Evolutionary conservation across 2,329 filamentous ascomycete genomes (phyloP).

Genomic region (Colletotrichum spaethianum): DNA sequence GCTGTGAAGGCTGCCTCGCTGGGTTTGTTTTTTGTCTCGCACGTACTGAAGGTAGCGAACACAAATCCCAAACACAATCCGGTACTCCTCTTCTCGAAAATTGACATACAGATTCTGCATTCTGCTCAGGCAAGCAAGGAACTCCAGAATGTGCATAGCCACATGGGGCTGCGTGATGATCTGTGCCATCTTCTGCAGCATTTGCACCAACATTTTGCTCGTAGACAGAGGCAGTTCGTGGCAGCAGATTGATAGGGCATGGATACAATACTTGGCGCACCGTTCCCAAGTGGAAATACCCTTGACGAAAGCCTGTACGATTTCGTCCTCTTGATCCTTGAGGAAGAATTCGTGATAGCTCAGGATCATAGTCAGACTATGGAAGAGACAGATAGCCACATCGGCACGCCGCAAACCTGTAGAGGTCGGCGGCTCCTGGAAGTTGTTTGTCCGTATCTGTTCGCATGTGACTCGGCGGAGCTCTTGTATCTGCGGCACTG

Average conservation of each 20-base stretch:
- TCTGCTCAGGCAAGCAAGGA: slow-evolving; percentile 89
- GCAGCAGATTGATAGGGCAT: slow-evolving; percentile 94
- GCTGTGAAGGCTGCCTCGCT: slow-evolving; percentile 61
- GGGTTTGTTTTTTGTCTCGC: slow-evolving; percentile 73
- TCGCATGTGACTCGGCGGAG: slow-evolving; percentile 85
- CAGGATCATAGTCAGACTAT: slow-evolving; percentile 87
- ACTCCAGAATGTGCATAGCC: slow-evolving; percentile 95
- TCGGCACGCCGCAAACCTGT: slow-evolving; percentile 88
- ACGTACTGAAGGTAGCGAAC: slow-evolving; percentile 94
- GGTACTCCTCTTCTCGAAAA: slow-evolving; percentile 91
- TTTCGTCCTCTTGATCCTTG: slow-evolving; percentile 89
- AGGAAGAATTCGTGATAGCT: slow-evolving; percentile 91
- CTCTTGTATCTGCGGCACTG: slow-evolving; percentile 81
- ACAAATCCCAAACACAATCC: slow-evolving; percentile 94
- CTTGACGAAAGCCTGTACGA: slow-evolving; percentile 87
- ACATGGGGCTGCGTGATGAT: slow-evolving; percentile 95
- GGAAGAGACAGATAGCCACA: slow-evolving; percentile 89
- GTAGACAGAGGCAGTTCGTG: slow-evolving; percentile 92
- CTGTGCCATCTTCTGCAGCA: slow-evolving; percentile 93
- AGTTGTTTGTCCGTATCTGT: slow-evolving; percentile 82
- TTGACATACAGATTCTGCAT: slow-evolving; percentile 89
- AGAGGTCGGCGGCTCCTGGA: slow-evolving; percentile 85
- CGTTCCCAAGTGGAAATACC: slow-evolving; percentile 89
- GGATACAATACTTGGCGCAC: slow-evolving; percentile 93
- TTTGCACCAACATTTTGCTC: slow-evolving; percentile 86